phyloP scores from a whole-genome alignment of 768 basidiomycete species.

The Serendipita sp. region DNA sequence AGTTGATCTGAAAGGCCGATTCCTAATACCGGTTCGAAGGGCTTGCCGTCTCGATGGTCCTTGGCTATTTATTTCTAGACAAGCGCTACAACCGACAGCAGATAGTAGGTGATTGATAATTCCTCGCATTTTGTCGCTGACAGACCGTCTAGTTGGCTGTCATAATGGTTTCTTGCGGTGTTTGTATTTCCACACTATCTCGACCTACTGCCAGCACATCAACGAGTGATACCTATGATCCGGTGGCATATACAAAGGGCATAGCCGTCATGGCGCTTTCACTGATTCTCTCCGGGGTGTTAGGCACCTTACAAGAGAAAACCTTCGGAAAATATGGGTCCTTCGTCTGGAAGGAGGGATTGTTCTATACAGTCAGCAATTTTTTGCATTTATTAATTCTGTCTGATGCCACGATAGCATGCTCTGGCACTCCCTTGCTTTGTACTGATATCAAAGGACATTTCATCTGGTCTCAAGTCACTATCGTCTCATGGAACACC shows the following conservation, averaged over 20 bases:
- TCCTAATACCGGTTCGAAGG: slow-evolving; percentile 26
- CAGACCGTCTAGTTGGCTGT: slow-evolving; percentile 39
- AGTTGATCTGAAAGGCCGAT: slow-evolving; percentile 3
- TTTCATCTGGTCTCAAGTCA: slow-evolving; percentile 33
- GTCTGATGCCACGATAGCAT: slow-evolving; percentile 33
- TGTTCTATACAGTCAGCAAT: slow-evolving; percentile 61
- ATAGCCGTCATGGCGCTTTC: slow-evolving; percentile 52
- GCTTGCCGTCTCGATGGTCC: slow-evolving; percentile 60
- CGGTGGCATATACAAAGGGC: slow-evolving; percentile 42
- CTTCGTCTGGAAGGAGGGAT: slow-evolving; percentile 58
- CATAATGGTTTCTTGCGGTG: slow-evolving; percentile 49
- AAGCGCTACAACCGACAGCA: slow-evolving; percentile 45
- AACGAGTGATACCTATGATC: slow-evolving; percentile 20
- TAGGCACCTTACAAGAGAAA: slow-evolving; percentile 62
- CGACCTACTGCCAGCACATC: slow-evolving; percentile 22
- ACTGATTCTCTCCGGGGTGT: slow-evolving; percentile 46
- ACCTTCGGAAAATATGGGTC: slow-evolving; percentile 63
- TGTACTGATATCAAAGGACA: slow-evolving; percentile 37
- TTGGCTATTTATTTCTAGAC: slow-evolving; percentile 44
- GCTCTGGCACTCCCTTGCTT: slow-evolving; percentile 65
- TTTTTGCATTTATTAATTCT: not conserved
- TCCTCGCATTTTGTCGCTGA: not conserved
- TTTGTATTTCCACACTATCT: slow-evolving; percentile 57
- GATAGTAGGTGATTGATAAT: slow-evolving; percentile 31
- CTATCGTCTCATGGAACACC: slow-evolving; percentile 20